A percentile compares a stretch with the other conserved stretches of the same genome.
Conservation (phyloP, 2,329 filamentous ascomycete species). For the Sclerotinia sclerotiorum region DNA sequence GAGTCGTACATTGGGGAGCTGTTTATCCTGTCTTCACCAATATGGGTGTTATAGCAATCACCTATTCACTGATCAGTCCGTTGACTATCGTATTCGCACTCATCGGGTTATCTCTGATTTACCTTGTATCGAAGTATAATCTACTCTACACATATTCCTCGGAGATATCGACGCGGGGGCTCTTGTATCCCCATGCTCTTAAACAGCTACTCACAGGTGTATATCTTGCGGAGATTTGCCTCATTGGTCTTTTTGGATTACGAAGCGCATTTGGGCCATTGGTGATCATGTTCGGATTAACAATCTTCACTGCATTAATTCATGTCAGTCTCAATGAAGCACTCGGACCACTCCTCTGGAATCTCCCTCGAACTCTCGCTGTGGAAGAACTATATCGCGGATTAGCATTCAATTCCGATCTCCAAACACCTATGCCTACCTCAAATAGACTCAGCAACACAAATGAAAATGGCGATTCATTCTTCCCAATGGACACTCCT, state of each 20-base stretch:
- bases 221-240: slow-evolving; percentile 61
- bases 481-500: slow-evolving; percentile 1
- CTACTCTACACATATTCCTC: slow-evolving; percentile 62
- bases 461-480: background rate
- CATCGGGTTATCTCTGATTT: slow-evolving; percentile 62
- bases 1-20: slow-evolving; percentile 58
- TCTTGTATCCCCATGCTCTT: slow-evolving; percentile 61
- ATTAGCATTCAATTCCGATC: slow-evolving; percentile 37
- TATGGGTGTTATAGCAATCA: slow-evolving; percentile 50
- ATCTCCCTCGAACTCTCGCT: slow-evolving; percentile 38
- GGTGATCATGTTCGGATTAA: slow-evolving; percentile 56
- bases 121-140: slow-evolving; percentile 65
- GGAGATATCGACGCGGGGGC: slow-evolving; percentile 63
- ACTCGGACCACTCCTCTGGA: slow-evolving; percentile 36
- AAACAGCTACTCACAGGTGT: slow-evolving; percentile 63
- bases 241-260: slow-evolving; percentile 64
- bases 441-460: slow-evolving; percentile 36
- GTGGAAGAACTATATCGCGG: slow-evolving; percentile 33
- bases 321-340: slow-evolving; percentile 46
- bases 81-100: slow-evolving; percentile 64
- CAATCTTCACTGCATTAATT: slow-evolving; percentile 55
- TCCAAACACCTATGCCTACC: slow-evolving; percentile 26
- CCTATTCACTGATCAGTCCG: slow-evolving; percentile 65
- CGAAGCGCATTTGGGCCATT: slow-evolving; percentile 53
- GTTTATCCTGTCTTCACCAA: slow-evolving; percentile 56